A percentile compares a stretch with the other conserved stretches of the same genome.
Conservation (phyloP, 2,329 filamentous ascomycete species). For the Orbilia oligospora region DNA sequence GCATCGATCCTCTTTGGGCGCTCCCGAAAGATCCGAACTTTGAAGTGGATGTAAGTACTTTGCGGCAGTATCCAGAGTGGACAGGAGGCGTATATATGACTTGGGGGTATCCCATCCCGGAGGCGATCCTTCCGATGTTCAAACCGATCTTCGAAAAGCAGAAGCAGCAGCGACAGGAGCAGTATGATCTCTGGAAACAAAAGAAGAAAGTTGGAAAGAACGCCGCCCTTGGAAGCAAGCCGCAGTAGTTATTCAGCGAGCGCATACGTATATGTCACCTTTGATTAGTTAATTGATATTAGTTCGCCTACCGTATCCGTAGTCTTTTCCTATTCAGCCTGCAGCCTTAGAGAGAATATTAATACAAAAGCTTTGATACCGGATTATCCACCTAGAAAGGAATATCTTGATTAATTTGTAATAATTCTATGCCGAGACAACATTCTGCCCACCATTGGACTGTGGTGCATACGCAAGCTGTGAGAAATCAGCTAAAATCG, state of each 20-base stretch:
- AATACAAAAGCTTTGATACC: no score
- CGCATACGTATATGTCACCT: no score
- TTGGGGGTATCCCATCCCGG: constrained; percentile 29
- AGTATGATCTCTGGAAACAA: neutral
- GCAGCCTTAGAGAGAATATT: no score
- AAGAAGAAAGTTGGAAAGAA: neutral
- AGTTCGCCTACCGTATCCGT: no score
- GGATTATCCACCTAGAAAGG: no score
- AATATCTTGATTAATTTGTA: no score
- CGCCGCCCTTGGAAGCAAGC: neutral
- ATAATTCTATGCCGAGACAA: no score
- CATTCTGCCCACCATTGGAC: no score
- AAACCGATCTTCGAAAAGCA: neutral
- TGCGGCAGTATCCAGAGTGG: constrained; percentile 45
- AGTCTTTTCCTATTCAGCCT: no score
- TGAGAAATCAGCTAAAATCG: neutral
- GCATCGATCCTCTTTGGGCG: constrained; percentile 15
- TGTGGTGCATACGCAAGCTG: neutral
- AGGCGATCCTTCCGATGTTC: neutral
- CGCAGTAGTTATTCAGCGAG: no score
- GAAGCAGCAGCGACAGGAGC: constrained; percentile 9
- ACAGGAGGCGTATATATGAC: constrained; percentile 28
- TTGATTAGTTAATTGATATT: no score
- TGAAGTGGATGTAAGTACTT: neutral
- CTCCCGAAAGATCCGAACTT: constrained; percentile 11